A percentile compares a stretch with the other conserved stretches of the same genome.
Evolutionary conservation across 192 early-diverging fungal genomes (phyloP).

Genomic region (Umbelopsis sp.): DNA sequence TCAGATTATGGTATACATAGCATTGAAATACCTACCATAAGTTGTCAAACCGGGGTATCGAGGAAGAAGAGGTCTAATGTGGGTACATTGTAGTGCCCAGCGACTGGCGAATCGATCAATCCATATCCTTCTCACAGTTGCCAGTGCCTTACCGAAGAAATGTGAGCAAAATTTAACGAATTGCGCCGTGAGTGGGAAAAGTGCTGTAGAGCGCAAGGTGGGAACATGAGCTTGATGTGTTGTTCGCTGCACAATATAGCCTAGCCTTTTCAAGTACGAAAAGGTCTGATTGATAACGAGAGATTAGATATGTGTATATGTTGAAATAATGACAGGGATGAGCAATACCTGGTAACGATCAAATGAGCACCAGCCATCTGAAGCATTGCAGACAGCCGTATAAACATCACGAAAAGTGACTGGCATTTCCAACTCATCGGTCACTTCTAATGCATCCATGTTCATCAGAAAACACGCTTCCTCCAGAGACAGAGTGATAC

Average conservation of each 20-base stretch:
- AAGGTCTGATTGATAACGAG: not conserved
- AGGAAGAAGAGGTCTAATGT: not conserved
- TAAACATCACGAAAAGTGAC: not conserved
- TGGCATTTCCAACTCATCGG: not conserved
- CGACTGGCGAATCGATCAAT: not conserved
- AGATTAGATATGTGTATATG: not conserved
- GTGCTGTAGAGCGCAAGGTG: not conserved
- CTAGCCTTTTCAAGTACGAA: not conserved
- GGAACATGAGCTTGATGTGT: no score
- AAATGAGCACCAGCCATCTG: slow-evolving; percentile 14
- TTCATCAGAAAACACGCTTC: slow-evolving; percentile 16
- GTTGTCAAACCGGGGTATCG: not conserved
- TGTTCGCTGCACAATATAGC: not conserved
- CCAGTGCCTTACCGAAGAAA: no score
- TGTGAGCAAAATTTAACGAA: not conserved
- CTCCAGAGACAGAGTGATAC: slow-evolving; percentile 3
- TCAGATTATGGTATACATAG: not conserved
- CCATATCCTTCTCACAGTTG: not conserved
- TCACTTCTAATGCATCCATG: not conserved
- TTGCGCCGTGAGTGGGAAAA: not conserved
- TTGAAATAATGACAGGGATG: not conserved
- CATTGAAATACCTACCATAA: not conserved
- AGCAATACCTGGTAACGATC: slow-evolving; percentile 8
- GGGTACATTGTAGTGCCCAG: not conserved
- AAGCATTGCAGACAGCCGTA: not conserved